These are phyloP conservation scores for Boletellus sp. DNA, from an alignment of 1,284 basidiomycete genomes.

Conservation along the genomic window DNA sequence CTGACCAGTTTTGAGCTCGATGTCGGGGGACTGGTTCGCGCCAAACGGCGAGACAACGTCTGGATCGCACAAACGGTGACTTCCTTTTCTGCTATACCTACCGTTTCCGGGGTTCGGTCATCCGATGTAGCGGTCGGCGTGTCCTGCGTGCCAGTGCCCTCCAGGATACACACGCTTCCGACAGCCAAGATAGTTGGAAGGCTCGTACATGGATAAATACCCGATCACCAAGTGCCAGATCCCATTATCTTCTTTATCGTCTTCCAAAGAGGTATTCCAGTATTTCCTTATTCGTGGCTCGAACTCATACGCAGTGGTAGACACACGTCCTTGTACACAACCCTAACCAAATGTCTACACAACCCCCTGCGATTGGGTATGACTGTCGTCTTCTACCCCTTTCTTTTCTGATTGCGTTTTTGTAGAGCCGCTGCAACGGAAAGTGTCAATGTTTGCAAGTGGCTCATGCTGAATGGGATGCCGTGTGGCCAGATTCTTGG, in stretches of 20 bases:
- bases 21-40: not conserved
- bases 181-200: conserved; percentile 15
- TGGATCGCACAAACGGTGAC: too few relatives aligned
- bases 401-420: not conserved
- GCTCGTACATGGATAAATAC: not conserved
- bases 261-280: conserved; percentile 1
- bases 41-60: not conserved
- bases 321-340: not conserved
- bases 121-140: not conserved
- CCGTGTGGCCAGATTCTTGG: too few relatives aligned
- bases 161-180: not conserved
- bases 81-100: too few relatives aligned
- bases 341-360: not conserved
- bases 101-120: too few relatives aligned
- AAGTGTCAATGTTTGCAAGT: conserved; percentile 1
- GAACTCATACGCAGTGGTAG: conserved; percentile 9
- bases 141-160: conserved; percentile 2
- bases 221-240: too few relatives aligned
- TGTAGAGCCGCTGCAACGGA: not conserved
- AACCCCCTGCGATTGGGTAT: not conserved
- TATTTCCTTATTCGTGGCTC: not conserved
- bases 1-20: too few relatives aligned
- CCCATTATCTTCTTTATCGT: accelerated
- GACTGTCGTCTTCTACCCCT: not conserved
- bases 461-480: not conserved